phyloP scores from a whole-genome alignment of 2,329 filamentous ascomycete genomes.

The Ophiosphaerella herpotricha region DNA sequence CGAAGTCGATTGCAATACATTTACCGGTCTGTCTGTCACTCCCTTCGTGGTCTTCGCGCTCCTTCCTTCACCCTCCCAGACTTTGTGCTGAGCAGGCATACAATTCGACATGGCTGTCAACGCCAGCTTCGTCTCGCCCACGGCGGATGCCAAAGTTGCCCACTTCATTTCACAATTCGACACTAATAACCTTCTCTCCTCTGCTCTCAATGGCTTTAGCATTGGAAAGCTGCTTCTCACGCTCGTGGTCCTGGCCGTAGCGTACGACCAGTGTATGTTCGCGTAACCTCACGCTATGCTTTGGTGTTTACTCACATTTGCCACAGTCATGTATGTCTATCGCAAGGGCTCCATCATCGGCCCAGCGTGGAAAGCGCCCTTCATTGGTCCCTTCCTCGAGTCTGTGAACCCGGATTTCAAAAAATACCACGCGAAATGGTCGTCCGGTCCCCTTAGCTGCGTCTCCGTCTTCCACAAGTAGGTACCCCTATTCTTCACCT shows the following conservation, averaged over 20 bases:
- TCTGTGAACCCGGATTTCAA: slow-evolving; percentile 91
- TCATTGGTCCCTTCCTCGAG: slow-evolving; percentile 88
- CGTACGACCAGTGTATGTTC: slow-evolving; percentile 86
- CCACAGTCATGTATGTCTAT: slow-evolving; percentile 57
- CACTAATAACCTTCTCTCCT: slow-evolving; percentile 35
- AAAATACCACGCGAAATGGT: slow-evolving; percentile 91
- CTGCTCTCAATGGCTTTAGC: slow-evolving; percentile 37
- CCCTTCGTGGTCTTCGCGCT: slow-evolving; percentile 11
- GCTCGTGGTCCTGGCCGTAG: slow-evolving; percentile 71
- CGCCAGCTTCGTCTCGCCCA: slow-evolving; percentile 46
- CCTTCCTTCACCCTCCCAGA: neutral
- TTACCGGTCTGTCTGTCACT: slow-evolving; percentile 3
- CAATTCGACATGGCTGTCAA: slow-evolving; percentile 40
- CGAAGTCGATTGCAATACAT: slow-evolving; percentile 10
- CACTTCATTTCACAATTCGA: slow-evolving; percentile 38
- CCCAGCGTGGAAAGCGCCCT: slow-evolving; percentile 54
- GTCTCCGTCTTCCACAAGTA: slow-evolving; percentile 99
- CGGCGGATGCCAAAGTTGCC: slow-evolving; percentile 44
- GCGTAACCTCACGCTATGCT: neutral
- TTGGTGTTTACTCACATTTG: slow-evolving; percentile 39
- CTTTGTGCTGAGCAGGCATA: slow-evolving; percentile 5
- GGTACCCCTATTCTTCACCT: slow-evolving; percentile 2
- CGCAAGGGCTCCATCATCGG: slow-evolving; percentile 54
- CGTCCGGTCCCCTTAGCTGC: slow-evolving; percentile 87
- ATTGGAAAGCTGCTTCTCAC: slow-evolving; percentile 55